These are phyloP conservation scores for Cyanodermella asteris DNA, from an alignment of 2,329 filamentous ascomycete species.

Conservation along the genomic window DNA sequence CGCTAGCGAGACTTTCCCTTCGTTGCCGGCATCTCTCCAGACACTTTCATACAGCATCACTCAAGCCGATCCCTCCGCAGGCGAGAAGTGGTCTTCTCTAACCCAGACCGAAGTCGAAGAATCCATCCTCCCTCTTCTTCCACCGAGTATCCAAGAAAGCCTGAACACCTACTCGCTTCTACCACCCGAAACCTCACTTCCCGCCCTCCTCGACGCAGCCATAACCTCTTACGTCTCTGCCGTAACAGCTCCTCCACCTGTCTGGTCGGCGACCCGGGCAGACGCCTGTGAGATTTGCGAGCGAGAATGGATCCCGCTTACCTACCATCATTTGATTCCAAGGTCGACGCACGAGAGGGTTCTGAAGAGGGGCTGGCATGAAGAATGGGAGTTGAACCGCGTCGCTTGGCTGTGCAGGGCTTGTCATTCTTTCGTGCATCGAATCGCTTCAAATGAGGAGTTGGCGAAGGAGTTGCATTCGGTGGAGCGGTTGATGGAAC, in stretches of 20 bases:
- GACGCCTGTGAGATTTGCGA: conserved; percentile 54
- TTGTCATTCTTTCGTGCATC: conserved; percentile 66
- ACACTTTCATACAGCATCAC: conserved; percentile 37
- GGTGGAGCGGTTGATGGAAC: conserved; percentile 45
- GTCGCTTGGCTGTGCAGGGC: conserved; percentile 74
- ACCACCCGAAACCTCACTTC: conserved; percentile 20
- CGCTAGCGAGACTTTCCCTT: conserved; percentile 43
- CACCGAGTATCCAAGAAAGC: conserved; percentile 41
- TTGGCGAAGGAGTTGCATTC: conserved; percentile 52
- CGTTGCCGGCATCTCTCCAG: conserved; percentile 39
- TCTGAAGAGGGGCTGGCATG: conserved; percentile 59
- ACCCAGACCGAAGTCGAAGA: conserved; percentile 30
- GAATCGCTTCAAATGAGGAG: conserved; percentile 53
- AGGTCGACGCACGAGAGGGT: conserved; percentile 53
- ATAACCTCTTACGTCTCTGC: conserved; percentile 39
- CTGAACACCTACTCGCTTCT: conserved; percentile 46
- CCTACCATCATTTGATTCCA: conserved; percentile 77
- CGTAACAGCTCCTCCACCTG: conserved; percentile 39
- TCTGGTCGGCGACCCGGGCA: conserved; percentile 35
- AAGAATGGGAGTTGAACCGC: conserved; percentile 49
- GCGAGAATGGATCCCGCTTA: conserved; percentile 51
- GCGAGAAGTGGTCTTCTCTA: conserved; percentile 34
- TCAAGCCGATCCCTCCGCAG: conserved; percentile 26
- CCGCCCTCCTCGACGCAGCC: conserved; percentile 38
- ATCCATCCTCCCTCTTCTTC: conserved; percentile 30